phyloP scores from a whole-genome alignment of 495 filamentous ascomycete species.

The Neurospora pannonica region DNA sequence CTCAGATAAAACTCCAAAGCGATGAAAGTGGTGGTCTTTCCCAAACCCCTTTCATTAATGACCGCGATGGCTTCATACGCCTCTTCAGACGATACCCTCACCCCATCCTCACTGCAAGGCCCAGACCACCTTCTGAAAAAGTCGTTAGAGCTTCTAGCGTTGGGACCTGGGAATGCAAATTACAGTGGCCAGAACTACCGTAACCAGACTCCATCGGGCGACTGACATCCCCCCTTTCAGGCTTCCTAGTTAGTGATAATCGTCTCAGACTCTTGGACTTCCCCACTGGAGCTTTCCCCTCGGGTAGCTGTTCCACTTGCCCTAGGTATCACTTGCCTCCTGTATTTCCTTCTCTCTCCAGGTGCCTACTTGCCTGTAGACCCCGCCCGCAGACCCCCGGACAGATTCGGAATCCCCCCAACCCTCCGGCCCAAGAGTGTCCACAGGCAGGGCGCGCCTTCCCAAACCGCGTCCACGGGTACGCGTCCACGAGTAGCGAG shows the following conservation, averaged over 20 bases:
- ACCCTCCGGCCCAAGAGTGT: background rate
- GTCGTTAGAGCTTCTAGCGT: background rate
- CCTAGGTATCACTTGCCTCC: background rate
- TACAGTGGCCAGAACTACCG: background rate
- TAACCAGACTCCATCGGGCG: background rate
- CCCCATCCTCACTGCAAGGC: background rate
- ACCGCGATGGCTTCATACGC: background rate
- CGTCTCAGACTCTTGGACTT: background rate
- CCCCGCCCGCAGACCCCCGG: background rate
- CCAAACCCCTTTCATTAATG: background rate
- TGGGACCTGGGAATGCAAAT: background rate
- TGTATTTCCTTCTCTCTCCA: background rate
- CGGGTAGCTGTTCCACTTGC: background rate
- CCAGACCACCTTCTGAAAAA: background rate
- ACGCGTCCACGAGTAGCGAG: no score
- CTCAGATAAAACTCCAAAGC: background rate
- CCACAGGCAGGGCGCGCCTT: background rate
- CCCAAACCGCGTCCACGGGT: background rate
- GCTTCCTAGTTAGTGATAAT: background rate
- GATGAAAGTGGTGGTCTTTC: background rate
- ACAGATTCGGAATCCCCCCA: background rate
- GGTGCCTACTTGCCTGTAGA: background rate
- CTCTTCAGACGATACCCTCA: background rate
- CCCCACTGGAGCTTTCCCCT: background rate
- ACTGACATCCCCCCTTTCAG: background rate